Percentiles rank a stretch among this genome's conserved stretches.
Conservation (phyloP, 768 basidiomycete genomes). For the Daedaleopsis sinensis region DNA sequence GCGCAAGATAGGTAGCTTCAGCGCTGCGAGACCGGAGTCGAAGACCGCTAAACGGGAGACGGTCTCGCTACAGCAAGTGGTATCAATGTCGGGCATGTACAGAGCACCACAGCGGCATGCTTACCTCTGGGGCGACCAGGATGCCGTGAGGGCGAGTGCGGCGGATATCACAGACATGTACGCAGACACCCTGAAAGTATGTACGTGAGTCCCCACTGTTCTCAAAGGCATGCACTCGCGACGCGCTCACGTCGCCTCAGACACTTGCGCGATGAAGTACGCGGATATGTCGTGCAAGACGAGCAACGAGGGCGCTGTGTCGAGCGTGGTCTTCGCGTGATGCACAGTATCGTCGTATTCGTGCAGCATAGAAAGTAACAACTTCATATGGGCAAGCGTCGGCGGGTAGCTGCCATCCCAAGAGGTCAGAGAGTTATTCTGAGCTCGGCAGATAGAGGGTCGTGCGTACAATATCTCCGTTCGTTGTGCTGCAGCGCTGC, state of each 20-base stretch:
- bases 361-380: constrained; percentile 54
- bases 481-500: constrained; percentile 26
- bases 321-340: constrained; percentile 38
- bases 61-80: constrained; percentile 23
- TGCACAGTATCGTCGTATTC: constrained; percentile 31
- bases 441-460: not conserved
- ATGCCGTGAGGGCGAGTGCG: constrained; percentile 44
- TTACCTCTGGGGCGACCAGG: constrained; percentile 34
- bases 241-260: constrained; percentile 24
- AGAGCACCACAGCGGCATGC: constrained; percentile 10
- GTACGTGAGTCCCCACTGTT: constrained; percentile 25
- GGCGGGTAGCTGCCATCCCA: constrained; percentile 63
- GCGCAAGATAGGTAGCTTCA: constrained; percentile 28
- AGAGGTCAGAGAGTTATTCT: not conserved
- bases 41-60: constrained; percentile 52
- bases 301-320: constrained; percentile 50
- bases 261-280: constrained; percentile 43
- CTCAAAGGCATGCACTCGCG: not conserved
- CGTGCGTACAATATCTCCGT: constrained; percentile 57
- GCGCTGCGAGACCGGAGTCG: constrained; percentile 50
- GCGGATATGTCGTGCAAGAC: constrained; percentile 62
- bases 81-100: constrained; percentile 2
- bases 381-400: constrained; percentile 55
- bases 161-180: constrained; percentile 55
- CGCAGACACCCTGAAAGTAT: constrained; percentile 44